Evolutionary conservation across 1,139 yeast genomes (phyloP).

Genomic region (Taiozyma sp.): DNA sequence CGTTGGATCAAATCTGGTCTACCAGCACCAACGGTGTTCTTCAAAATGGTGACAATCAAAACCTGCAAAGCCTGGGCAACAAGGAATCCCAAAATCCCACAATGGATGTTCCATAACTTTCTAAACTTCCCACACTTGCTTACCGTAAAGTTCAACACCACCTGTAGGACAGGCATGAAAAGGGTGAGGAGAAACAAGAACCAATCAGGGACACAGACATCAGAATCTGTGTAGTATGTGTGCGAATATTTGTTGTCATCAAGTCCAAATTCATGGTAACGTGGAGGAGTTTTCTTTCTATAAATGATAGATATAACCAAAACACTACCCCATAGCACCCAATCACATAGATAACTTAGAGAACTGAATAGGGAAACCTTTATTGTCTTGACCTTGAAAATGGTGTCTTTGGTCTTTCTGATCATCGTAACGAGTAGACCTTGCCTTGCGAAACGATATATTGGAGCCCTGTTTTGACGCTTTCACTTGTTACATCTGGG

Average conservation of each 20-base stretch:
- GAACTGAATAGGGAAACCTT: constrained; percentile 23
- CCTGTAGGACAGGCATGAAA: constrained; percentile 31
- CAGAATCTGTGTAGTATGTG: constrained; percentile 31
- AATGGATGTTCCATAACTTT: constrained; percentile 39
- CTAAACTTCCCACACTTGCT: constrained; percentile 24
- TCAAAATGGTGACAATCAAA: constrained; percentile 37
- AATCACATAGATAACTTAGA: constrained; percentile 35
- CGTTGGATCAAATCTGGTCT: constrained; percentile 44
- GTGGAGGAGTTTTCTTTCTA: constrained; percentile 34
- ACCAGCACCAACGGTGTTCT: constrained; percentile 41
- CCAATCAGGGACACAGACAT: constrained; percentile 32
- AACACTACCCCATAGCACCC: constrained; percentile 30
- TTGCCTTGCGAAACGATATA: background rate
- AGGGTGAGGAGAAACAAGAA: constrained; percentile 29
- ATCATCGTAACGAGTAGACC: background rate
- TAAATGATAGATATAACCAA: constrained; percentile 27
- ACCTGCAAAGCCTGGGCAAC: constrained; percentile 40
- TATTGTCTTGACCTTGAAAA: constrained; percentile 20
- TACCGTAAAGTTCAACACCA: constrained; percentile 25
- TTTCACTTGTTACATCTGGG: background rate
- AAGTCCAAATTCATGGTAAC: constrained; percentile 38
- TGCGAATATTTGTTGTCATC: constrained; percentile 31
- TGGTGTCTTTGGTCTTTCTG: constrained; percentile 7
- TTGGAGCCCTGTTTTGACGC: background rate
- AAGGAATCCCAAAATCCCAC: constrained; percentile 33